Conservation (phyloP, 208 protist genomes). For the Angomonas deanei region DNA sequence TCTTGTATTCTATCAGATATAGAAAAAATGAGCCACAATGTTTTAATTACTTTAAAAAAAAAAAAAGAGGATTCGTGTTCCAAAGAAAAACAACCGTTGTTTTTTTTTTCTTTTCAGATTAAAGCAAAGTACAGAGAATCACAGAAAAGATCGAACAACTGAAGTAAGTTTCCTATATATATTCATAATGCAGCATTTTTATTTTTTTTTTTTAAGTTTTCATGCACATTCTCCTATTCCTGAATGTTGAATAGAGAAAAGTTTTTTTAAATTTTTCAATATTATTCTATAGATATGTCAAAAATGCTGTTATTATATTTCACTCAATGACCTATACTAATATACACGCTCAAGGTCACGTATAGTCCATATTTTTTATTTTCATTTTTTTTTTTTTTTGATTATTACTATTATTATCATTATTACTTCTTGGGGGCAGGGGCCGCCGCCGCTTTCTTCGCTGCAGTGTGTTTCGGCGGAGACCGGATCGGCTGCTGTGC, state of each 20-base stretch:
- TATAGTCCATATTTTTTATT: background rate
- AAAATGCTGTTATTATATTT: no score
- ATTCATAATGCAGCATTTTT: background rate
- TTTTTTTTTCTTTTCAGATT: background rate
- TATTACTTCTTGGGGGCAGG: background rate
- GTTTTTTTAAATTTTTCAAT: no score
- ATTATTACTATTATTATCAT: background rate
- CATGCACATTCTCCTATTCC: no score
- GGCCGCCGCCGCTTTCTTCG: background rate
- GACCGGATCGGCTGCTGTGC: background rate
- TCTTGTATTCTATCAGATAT: background rate
- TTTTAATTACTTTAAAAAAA: background rate
- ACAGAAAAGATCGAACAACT: background rate
- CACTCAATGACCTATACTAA: no score
- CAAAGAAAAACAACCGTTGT: background rate
- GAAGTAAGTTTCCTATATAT: background rate
- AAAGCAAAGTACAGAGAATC: no score
- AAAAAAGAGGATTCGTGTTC: no score
- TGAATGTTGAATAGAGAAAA: background rate
- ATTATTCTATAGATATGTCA: no score
- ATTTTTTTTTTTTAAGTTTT: constrained; percentile 5
- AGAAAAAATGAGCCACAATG: background rate
- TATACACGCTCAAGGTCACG: no score
- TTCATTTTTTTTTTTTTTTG: background rate
- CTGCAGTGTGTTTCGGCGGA: background rate